A percentile compares a stretch with the other conserved stretches of the same genome.
Evolutionary conservation across 768 basidiomycete genomes (phyloP).

Genomic region (Cystobasidium tubakii): DNA sequence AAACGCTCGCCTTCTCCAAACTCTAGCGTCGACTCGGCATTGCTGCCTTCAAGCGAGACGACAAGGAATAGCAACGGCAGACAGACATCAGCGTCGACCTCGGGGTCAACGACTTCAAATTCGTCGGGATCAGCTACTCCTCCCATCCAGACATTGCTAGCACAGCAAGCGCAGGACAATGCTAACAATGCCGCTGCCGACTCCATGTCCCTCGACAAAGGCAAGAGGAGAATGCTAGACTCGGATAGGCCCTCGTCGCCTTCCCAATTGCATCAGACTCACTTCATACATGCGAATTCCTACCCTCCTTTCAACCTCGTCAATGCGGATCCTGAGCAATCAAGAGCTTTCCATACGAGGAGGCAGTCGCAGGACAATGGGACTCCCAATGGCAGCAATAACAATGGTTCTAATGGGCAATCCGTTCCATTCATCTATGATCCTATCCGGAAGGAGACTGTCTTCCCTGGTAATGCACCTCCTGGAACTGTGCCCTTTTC

Average conservation of each 20-base stretch:
- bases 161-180: conserved; percentile 2
- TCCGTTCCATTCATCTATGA: conserved; percentile 10
- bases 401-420: no score
- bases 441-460: neutral
- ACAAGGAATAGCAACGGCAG: neutral
- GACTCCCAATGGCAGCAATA: neutral
- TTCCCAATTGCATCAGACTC: conserved; percentile 2
- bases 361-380: neutral
- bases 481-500: conserved; percentile 7
- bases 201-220: neutral
- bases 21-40: neutral
- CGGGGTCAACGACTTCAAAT: neutral
- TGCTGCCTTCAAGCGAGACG: neutral
- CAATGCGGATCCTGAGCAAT: conserved; percentile 23
- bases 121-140: conserved; percentile 15
- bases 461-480: conserved; percentile 14
- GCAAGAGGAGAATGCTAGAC: conserved; percentile 20
- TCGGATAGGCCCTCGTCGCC: neutral
- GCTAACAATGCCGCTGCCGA: neutral
- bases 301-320: conserved; percentile 26
- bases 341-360: conserved; percentile 4
- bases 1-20: neutral
- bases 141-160: neutral
- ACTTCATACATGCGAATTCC: conserved; percentile 3
- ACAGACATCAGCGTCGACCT: neutral